Percentiles rank a stretch among this genome's conserved stretches.
Evolutionary conservation across 2,329 filamentous ascomycete genomes (phyloP).

Genomic region (Catunica adiposa): DNA sequence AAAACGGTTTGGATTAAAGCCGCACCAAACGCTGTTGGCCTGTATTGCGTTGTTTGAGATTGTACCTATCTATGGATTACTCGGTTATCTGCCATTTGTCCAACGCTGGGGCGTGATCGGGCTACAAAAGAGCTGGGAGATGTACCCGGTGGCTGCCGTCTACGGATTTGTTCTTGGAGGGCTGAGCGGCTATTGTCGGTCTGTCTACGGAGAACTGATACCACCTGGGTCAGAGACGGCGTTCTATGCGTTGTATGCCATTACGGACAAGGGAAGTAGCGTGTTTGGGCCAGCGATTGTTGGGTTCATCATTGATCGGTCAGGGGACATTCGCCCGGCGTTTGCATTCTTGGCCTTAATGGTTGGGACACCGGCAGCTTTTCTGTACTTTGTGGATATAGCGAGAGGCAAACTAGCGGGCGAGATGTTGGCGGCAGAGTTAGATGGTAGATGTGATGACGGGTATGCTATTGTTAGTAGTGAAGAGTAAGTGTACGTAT

Average conservation of each 20-base stretch:
- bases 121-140: conserved; percentile 89
- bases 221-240: conserved; percentile 87
- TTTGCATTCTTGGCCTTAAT: conserved; percentile 83
- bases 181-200: conserved; percentile 77
- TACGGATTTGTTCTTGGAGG: conserved; percentile 94
- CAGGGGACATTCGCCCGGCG: conserved; percentile 65
- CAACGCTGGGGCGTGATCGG: conserved; percentile 59
- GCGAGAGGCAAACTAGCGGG: conserved; percentile 60
- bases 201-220: conserved; percentile 82
- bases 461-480: too few species aligned
- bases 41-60: conserved; percentile 83
- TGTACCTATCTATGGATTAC: conserved; percentile 78
- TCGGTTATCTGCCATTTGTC: conserved; percentile 74
- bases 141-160: conserved; percentile 80
- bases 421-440: conserved; percentile 42
- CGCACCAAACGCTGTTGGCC: conserved; percentile 79
- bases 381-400: conserved; percentile 75
- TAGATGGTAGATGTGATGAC: conserved; percentile 33
- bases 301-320: conserved; percentile 73
- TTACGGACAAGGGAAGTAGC: conserved; percentile 91
- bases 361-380: conserved; percentile 67
- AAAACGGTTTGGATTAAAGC: conserved; percentile 48
- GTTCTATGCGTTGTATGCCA: conserved; percentile 92
- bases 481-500: too few species aligned
- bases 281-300: conserved; percentile 91